Base-by-base conservation (phyloP, 805 yeast species). In the Kodamaea neixiangensis region DNA sequence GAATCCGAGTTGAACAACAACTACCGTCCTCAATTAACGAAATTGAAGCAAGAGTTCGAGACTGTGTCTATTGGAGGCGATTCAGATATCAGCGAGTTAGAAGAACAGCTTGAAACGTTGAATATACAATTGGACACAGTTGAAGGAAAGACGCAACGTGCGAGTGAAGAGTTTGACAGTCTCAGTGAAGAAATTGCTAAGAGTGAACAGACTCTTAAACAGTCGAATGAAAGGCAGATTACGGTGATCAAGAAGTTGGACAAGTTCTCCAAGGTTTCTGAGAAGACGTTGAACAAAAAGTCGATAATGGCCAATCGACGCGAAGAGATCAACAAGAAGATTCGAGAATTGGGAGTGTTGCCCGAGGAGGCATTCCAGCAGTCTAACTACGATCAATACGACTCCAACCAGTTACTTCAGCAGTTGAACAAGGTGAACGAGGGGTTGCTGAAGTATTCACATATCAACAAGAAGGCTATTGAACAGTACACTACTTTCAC, bases 401-500 rank as follows among this genome's bases (percentile, higher is more conserved):
- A 71, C 2, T 81, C 89, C 9, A 82, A 80, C 35, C 74, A 77
- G 5, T 66, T 92, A 29, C 66, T 88, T 45, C 59, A 65, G 13
- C 71, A 77, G 48, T 73, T 90, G 53, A 83, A 80, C 47, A 67
- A 67, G 21, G 78, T 82, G 5, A 81, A 84, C 39, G 80, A 78
- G 33, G 80, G 78, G 22, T 70, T 93, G 37, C 79, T 81, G 41
- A 76, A 80, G 57, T 86, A 81, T 64, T 79, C 81, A 19, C 96
- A 90, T 65, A 87, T 94, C 46, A 93, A 93, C 69, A 87, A 87
- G 64, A 89, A 90, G 61, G 97, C 98, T 0, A 73, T 87, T 57
- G 97, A 92, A 59, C 97, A 92, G 62, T 89, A 79, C 62, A 70
- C 77, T 46, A 83, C 81, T 38, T 91, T 90, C 63, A 80, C 87